A percentile compares a stretch with the other conserved stretches of the same genome.
These are phyloP conservation scores for Letharia columbiana DNA, from an alignment of 495 filamentous ascomycete genomes.

Conservation along the genomic window DNA sequence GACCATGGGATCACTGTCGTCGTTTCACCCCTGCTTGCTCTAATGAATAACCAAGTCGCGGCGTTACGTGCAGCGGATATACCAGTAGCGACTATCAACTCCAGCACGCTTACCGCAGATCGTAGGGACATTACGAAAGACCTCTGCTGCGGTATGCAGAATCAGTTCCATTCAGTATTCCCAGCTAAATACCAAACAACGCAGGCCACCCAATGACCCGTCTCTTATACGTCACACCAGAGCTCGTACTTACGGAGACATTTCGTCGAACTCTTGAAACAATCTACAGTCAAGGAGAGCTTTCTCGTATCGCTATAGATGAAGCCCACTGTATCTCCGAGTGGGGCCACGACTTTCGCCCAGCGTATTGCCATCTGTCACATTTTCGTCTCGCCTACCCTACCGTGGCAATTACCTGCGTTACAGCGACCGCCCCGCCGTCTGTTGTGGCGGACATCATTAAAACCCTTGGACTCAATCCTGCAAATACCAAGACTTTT, in stretches of 20 bases:
- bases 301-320: slow-evolving; percentile 80
- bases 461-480: slow-evolving; percentile 57
- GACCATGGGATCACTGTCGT: slow-evolving; percentile 87
- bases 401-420: slow-evolving; percentile 76
- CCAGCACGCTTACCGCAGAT: slow-evolving; percentile 57
- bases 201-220: slow-evolving; percentile 66
- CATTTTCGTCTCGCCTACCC: slow-evolving; percentile 80
- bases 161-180: not conserved
- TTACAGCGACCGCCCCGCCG: slow-evolving; percentile 82
- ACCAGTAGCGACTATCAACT: slow-evolving; percentile 77
- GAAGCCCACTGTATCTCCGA: slow-evolving; percentile 96
- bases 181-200: not conserved
- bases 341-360: slow-evolving; percentile 98
- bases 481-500: slow-evolving; percentile 55
- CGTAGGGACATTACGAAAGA: slow-evolving; percentile 64
- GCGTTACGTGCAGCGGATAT: slow-evolving; percentile 66
- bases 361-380: slow-evolving; percentile 76
- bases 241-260: slow-evolving; percentile 67
- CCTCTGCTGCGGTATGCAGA: slow-evolving; percentile 52
- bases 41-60: slow-evolving; percentile 94
- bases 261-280: slow-evolving; percentile 67
- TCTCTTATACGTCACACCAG: slow-evolving; percentile 88
- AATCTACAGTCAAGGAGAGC: slow-evolving; percentile 72
- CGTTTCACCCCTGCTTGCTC: slow-evolving; percentile 76
- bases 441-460: slow-evolving; percentile 75